Conservation (phyloP, 1,284 basidiomycete genomes). For the Xanthoconium separans region DNA sequence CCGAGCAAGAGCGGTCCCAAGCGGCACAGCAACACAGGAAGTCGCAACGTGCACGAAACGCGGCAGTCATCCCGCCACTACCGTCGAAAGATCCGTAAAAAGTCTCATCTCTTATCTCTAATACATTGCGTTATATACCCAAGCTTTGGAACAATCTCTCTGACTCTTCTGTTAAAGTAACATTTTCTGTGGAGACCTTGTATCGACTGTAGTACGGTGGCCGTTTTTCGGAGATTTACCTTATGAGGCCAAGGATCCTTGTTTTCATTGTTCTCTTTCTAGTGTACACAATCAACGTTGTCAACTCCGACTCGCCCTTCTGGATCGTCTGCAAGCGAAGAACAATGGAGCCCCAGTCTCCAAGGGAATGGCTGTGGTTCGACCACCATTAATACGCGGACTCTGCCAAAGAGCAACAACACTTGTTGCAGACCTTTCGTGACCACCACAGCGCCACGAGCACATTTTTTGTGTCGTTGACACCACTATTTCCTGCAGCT, state of each 20-base stretch:
- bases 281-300: neutral
- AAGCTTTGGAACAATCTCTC: constrained; percentile 4
- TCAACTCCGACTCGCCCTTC: constrained; percentile 3
- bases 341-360: constrained; percentile 29
- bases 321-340: neutral
- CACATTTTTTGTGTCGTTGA: neutral
- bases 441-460: neutral
- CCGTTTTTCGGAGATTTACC: constrained; percentile 19
- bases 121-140: constrained; percentile 32
- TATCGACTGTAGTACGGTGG: neutral
- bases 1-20: constrained; percentile 67
- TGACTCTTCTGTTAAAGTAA: constrained; percentile 6
- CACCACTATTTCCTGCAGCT: constrained; percentile 8
- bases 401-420: neutral
- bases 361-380: constrained; percentile 22
- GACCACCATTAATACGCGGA: constrained; percentile 7
- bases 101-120: constrained; percentile 7
- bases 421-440: neutral
- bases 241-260: constrained; percentile 16
- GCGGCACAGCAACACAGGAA: constrained; percentile 55
- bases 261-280: constrained; percentile 25
- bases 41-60: constrained; percentile 41
- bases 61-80: constrained; percentile 33
- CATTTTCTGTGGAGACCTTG: constrained; percentile 7
- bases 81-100: constrained; percentile 21